Evolutionary conservation across 164 flowering plant genomes (phyloP).

Genomic region (Nymphaea thermarum): DNA sequence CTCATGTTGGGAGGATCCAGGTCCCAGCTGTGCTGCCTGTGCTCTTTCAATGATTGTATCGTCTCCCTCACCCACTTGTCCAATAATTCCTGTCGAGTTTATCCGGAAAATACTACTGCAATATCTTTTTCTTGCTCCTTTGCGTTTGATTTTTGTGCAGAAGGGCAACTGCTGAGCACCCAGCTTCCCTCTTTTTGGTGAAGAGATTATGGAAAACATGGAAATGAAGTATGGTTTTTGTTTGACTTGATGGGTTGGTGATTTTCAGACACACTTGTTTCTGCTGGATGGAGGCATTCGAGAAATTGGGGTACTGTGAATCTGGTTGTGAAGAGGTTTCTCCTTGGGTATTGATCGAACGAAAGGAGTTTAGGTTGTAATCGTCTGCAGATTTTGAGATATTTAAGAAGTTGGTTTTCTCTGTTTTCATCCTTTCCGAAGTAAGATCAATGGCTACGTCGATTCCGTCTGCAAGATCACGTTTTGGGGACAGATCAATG

Average conservation of each 20-base stretch:
- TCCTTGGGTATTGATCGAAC: not conserved
- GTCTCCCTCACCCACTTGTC: not conserved
- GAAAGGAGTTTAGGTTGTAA: too few relatives aligned
- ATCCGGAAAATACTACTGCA: not conserved
- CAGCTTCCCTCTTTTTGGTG: not conserved
- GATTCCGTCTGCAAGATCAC: conserved; percentile 18
- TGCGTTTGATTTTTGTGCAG: not conserved
- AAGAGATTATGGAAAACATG: not conserved
- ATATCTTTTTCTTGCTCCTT: not conserved
- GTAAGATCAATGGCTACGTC: not conserved
- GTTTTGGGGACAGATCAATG: conserved; percentile 84
- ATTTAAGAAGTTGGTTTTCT: not conserved
- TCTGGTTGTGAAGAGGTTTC: not conserved
- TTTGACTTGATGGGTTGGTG: not conserved
- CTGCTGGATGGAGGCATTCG: not conserved
- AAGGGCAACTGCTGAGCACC: not conserved
- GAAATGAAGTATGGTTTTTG: too few relatives aligned
- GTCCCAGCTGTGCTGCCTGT: too few relatives aligned
- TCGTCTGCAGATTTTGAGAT: not conserved
- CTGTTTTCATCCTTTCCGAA: not conserved
- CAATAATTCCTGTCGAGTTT: not conserved
- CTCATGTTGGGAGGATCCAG: too few relatives aligned
- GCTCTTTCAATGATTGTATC: too few relatives aligned
- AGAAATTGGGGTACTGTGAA: not conserved
- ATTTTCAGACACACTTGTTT: not conserved